A percentile compares a stretch with the other conserved stretches of the same genome.
phyloP scores from a whole-genome alignment of 2,329 filamentous ascomycete species.

The Pseudonectria buxi region DNA sequence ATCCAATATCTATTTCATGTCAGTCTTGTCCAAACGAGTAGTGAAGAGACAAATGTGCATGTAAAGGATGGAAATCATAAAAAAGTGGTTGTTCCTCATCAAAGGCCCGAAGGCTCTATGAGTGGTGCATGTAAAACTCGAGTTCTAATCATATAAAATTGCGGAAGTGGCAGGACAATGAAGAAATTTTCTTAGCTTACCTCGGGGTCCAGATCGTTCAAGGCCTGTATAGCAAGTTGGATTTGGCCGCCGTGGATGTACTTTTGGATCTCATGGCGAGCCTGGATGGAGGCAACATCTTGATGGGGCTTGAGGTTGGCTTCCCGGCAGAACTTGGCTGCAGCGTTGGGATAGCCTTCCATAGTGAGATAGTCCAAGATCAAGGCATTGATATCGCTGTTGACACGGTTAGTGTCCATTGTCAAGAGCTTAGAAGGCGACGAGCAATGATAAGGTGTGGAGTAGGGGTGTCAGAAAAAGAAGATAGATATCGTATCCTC shows the following conservation, averaged over 20 bases:
- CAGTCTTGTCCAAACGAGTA: constrained; percentile 3
- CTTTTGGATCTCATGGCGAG: constrained; percentile 75
- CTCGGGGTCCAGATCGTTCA: constrained; percentile 87
- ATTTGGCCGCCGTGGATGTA: constrained; percentile 83
- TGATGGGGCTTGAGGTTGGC: constrained; percentile 76
- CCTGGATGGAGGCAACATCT: constrained; percentile 65
- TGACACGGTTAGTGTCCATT: constrained; percentile 19
- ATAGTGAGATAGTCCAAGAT: constrained; percentile 96
- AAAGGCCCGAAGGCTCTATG: constrained; percentile 81
- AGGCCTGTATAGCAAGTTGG: constrained; percentile 71
- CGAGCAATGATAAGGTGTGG: constrained; percentile 1
- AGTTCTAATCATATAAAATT: constrained; percentile 74
- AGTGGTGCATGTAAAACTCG: constrained; percentile 99
- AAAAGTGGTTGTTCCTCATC: constrained; percentile 78
- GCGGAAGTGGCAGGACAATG: constrained; percentile 28
- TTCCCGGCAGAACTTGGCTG: constrained; percentile 88
- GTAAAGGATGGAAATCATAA: constrained; percentile 26
- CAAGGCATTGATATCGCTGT: constrained; percentile 87
- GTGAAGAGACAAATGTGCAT: background rate
- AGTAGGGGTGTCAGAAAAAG: constrained; percentile 49
- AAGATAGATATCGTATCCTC: constrained; percentile 68
- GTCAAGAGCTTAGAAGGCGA: background rate
- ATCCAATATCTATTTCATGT: constrained; percentile 69
- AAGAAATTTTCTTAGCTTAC: constrained; percentile 48
- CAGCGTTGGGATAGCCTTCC: constrained; percentile 88